Percentiles rank a stretch among this genome's conserved stretches.
These are phyloP conservation scores for Cyphellophora europaea DNA, from an alignment of 2,329 filamentous ascomycete genomes.

Conservation along the genomic window DNA sequence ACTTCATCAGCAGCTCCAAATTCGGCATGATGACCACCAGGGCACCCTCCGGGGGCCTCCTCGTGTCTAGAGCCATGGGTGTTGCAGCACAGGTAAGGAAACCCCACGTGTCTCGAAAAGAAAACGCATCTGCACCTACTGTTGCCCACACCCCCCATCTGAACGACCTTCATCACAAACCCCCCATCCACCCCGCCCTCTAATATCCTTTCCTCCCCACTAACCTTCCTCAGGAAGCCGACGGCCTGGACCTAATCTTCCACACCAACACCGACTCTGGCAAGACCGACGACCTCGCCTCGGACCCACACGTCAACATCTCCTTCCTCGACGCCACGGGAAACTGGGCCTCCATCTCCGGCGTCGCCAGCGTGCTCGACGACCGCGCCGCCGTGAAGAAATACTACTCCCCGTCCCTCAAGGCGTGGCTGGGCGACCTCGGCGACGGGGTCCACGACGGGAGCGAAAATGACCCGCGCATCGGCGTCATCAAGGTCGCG, in stretches of 20 bases:
- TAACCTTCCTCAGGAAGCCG: conserved; percentile 53
- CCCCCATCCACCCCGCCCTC: neutral
- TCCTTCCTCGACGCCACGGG: conserved; percentile 67
- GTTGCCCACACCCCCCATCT: too few relatives aligned
- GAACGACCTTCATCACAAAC: neutral
- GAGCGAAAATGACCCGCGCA: conserved; percentile 68
- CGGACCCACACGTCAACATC: conserved; percentile 68
- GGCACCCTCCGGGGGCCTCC: conserved; percentile 51
- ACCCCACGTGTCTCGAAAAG: neutral
- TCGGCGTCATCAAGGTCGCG: conserved; percentile 71
- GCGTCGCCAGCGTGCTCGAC: conserved; percentile 58
- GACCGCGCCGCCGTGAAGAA: conserved; percentile 61
- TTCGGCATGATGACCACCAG: conserved; percentile 86
- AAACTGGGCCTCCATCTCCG: conserved; percentile 83
- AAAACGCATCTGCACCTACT: too few relatives aligned
- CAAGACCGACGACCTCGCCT: conserved; percentile 72
- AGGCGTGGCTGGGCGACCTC: conserved; percentile 80
- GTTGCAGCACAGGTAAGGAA: conserved; percentile 60
- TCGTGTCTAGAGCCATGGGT: conserved; percentile 81
- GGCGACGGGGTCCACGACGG: conserved; percentile 78
- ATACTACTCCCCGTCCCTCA: conserved; percentile 64
- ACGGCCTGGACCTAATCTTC: conserved; percentile 76
- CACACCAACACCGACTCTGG: conserved; percentile 84
- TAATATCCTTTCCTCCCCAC: conserved; percentile 1
- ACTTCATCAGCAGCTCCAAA: conserved; percentile 64